Percentiles rank a stretch among this genome's conserved stretches.
Conservation (phyloP, 495 filamentous ascomycete species). For the Parathielavia appendiculata region DNA sequence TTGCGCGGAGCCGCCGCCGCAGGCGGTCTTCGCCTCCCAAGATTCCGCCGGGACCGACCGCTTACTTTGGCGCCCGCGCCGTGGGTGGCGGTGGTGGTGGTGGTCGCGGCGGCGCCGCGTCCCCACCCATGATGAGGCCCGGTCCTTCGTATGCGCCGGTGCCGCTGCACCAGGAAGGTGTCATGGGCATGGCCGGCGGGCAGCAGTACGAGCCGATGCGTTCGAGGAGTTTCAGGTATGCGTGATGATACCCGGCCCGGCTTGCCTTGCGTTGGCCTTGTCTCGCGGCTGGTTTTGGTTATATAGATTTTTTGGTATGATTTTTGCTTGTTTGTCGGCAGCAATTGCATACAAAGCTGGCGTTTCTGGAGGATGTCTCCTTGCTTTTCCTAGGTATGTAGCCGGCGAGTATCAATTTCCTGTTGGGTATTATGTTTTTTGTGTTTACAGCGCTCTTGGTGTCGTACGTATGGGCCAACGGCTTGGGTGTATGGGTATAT, state of each 20-base stretch:
- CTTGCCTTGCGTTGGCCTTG: neutral
- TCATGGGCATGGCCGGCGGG: neutral
- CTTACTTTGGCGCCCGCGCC: neutral
- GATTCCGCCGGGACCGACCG: neutral
- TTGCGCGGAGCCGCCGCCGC: neutral
- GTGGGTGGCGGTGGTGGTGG: neutral
- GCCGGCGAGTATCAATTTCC: neutral
- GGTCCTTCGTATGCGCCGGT: slow-evolving; percentile 5
- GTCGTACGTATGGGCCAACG: neutral
- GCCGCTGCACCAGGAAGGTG: slow-evolving; percentile 1
- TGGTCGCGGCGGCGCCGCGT: neutral
- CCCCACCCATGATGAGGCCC: slow-evolving; percentile 4
- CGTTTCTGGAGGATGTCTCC: neutral
- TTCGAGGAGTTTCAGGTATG: slow-evolving; percentile 27
- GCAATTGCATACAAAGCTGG: neutral
- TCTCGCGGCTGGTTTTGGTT: neutral
- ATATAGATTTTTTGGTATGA: neutral
- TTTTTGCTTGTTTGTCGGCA: neutral
- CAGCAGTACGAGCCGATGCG: slow-evolving; percentile 19
- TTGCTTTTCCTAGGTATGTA: neutral
- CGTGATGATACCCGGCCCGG: slow-evolving; percentile 9
- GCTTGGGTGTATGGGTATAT: neutral
- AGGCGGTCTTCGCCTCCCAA: neutral
- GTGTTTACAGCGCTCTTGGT: neutral
- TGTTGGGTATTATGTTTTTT: neutral